Evolutionary conservation across 2,329 filamentous ascomycete genomes (phyloP).

Genomic region (Fonsecaea pedrosoi): DNA sequence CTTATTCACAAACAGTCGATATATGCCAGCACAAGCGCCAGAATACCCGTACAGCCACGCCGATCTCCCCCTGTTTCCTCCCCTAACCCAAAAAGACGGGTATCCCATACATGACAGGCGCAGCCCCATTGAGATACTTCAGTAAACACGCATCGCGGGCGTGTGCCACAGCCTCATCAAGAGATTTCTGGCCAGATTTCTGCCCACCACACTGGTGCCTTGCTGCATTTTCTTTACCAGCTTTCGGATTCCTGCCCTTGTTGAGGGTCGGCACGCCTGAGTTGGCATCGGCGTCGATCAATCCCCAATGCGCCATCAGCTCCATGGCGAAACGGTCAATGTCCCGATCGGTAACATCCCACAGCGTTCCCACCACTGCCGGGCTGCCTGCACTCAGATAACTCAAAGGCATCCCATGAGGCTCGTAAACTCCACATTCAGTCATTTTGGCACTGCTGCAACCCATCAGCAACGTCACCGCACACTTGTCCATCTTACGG

Average conservation of each 20-base stretch:
- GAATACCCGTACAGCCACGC: not conserved
- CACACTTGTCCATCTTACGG: constrained; percentile 77
- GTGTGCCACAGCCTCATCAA: constrained; percentile 81
- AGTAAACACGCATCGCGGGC: constrained; percentile 82
- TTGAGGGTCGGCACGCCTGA: constrained; percentile 39
- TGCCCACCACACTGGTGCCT: constrained; percentile 45
- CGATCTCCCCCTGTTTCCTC: not conserved
- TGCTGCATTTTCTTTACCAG: constrained; percentile 43
- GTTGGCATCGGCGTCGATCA: constrained; percentile 60
- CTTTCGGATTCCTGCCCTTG: constrained; percentile 43
- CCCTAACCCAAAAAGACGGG: constrained; percentile 73
- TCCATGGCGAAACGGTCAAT: constrained; percentile 89
- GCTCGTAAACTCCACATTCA: constrained; percentile 85
- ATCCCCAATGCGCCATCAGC: constrained; percentile 84
- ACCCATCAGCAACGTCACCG: constrained; percentile 88
- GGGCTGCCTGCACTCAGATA: constrained; percentile 89
- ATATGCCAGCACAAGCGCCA: not conserved
- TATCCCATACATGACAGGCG: constrained; percentile 92
- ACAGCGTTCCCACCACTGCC: constrained; percentile 88
- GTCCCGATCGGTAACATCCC: constrained; percentile 98
- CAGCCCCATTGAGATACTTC: constrained; percentile 89
- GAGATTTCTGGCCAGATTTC: constrained; percentile 54
- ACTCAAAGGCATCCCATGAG: constrained; percentile 86
- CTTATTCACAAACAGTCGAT: not conserved
- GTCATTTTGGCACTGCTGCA: constrained; percentile 84